phyloP scores from a whole-genome alignment of 2,329 filamentous ascomycete species.

The Bipolaris cookei region DNA sequence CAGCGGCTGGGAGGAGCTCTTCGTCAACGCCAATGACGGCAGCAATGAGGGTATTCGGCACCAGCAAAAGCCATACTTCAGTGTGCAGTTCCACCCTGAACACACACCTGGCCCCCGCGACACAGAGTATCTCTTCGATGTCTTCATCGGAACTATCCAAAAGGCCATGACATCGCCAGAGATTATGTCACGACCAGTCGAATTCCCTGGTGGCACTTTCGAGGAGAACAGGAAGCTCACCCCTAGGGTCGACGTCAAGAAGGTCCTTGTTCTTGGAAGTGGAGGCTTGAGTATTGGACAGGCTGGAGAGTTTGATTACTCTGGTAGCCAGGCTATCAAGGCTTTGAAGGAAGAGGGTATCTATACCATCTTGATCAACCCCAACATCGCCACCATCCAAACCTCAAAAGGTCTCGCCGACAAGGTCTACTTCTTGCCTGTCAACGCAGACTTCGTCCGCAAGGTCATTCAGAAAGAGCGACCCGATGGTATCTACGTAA shows the following conservation, averaged over 20 bases:
- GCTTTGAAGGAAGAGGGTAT: slow-evolving; percentile 97
- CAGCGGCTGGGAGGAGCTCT: slow-evolving; percentile 86
- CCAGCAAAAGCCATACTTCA: slow-evolving; percentile 85
- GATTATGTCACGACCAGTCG: slow-evolving; percentile 74
- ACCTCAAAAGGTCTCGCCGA: slow-evolving; percentile 97
- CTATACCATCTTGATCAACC: slow-evolving; percentile 97
- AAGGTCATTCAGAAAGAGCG: slow-evolving; percentile 96
- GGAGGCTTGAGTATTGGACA: slow-evolving; percentile 97
- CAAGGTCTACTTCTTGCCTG: slow-evolving; percentile 98
- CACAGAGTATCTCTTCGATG: slow-evolving; percentile 95
- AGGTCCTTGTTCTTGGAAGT: slow-evolving; percentile 91
- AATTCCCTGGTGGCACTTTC: slow-evolving; percentile 83
- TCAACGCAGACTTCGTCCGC: slow-evolving; percentile 95
- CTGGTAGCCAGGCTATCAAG: slow-evolving; percentile 97
- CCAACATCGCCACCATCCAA: slow-evolving; percentile 98
- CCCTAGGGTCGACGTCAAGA: slow-evolving; percentile 85
- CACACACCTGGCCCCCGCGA: slow-evolving; percentile 94
- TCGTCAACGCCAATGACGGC: slow-evolving; percentile 96
- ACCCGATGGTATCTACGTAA: slow-evolving; percentile 96
- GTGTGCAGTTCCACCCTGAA: slow-evolving; percentile 99
- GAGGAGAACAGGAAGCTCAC: slow-evolving; percentile 79
- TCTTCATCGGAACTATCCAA: slow-evolving; percentile 87
- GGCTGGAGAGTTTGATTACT: slow-evolving; percentile 98
- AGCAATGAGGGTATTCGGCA: slow-evolving; percentile 98
- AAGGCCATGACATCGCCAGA: slow-evolving; percentile 71